Conservation (phyloP, 345 rosid genomes). For the Eucalyptus globulus region DNA sequence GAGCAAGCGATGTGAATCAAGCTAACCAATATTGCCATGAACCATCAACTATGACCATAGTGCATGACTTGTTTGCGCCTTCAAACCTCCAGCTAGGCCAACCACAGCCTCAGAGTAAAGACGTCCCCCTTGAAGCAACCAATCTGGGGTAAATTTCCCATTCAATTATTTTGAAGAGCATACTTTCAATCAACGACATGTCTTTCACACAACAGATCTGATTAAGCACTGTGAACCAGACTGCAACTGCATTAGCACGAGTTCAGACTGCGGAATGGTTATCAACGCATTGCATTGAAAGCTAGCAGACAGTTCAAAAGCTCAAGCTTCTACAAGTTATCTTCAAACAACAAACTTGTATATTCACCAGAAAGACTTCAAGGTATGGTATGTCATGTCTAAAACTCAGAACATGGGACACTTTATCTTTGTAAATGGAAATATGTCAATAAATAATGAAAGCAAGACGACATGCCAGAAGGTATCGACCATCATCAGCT, state of each 20-base stretch:
- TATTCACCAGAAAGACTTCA: not conserved
- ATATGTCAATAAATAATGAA: not conserved
- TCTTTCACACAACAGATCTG: not conserved
- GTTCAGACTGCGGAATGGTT: not conserved
- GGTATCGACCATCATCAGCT: not conserved
- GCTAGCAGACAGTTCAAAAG: not conserved
- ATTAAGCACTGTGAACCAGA: conserved; percentile 20
- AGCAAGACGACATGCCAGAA: not conserved
- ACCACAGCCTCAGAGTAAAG: conserved; percentile 39
- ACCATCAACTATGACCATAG: conserved; percentile 20
- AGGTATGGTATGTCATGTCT: not conserved
- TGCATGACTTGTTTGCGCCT: conserved; percentile 44
- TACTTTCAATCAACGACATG: not conserved
- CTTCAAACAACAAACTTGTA: not conserved
- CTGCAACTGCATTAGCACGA: conserved; percentile 36
- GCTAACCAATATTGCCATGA: conserved; percentile 20
- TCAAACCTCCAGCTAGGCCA: conserved; percentile 53
- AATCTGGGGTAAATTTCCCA: conserved; percentile 35
- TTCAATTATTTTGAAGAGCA: not conserved
- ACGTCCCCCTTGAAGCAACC: conserved; percentile 30
- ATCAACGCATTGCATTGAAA: not conserved
- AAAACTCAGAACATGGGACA: not conserved
- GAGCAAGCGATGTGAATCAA: conserved; percentile 26
- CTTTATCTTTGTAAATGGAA: not conserved
- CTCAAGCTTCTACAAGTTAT: not conserved